phyloP scores from a whole-genome alignment of 371 early-diverging fungal species.

The Rhizopus microsporus region DNA sequence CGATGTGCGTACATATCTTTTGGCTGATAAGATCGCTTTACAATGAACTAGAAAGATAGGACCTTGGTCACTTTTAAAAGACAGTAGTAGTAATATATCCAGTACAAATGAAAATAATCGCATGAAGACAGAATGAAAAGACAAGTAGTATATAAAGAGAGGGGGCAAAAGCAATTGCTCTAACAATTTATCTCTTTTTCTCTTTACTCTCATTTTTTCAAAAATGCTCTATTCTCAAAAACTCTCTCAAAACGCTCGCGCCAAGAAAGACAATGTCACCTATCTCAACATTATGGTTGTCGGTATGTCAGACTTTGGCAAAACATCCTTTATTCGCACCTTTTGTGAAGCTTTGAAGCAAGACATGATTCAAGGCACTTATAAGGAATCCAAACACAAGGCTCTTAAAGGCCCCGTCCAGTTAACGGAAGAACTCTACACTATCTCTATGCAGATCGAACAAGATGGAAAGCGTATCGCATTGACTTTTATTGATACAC shows the following conservation, averaged over 20 bases:
- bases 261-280: constrained; percentile 40
- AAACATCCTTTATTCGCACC: constrained; percentile 80
- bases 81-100: no score
- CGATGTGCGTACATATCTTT: no score
- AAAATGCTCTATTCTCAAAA: constrained; percentile 35
- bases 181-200: background rate
- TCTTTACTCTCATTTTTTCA: background rate
- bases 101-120: no score
- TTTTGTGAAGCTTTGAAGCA: constrained; percentile 59
- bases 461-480: constrained; percentile 76
- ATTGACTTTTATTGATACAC: constrained; percentile 83
- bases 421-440: constrained; percentile 50
- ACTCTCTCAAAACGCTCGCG: constrained; percentile 19
- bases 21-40: no score
- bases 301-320: constrained; percentile 73
- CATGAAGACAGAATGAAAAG: background rate
- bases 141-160: background rate
- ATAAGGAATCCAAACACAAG: constrained; percentile 31
- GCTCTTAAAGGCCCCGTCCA: constrained; percentile 28
- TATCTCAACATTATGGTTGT: constrained; percentile 70
- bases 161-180: background rate
- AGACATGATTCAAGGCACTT: constrained; percentile 32
- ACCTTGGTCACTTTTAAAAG: no score
- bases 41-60: no score
- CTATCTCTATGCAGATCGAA: constrained; percentile 67